phyloP scores from a whole-genome alignment of 2,329 filamentous ascomycete species.

The Clonostachys solani region DNA sequence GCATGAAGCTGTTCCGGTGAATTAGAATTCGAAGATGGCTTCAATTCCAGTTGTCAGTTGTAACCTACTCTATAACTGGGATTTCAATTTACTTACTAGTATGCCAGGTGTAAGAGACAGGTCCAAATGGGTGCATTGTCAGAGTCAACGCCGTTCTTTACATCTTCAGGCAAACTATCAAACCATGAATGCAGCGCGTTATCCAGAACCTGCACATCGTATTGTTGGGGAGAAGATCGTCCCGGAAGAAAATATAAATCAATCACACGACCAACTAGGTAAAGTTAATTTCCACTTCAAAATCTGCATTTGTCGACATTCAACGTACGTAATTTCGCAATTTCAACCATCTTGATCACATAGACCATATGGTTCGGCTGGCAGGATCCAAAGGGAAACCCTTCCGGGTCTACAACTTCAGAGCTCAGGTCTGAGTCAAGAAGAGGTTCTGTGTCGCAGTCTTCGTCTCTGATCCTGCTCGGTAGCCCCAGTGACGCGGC shows the following conservation, averaged over 20 bases:
- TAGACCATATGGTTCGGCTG: slow-evolving; percentile 25
- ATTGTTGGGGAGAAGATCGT: slow-evolving; percentile 15
- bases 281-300: not conserved
- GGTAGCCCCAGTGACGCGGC: slow-evolving; percentile 27
- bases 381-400: slow-evolving; percentile 16
- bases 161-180: slow-evolving; percentile 19
- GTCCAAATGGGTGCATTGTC: slow-evolving; percentile 26
- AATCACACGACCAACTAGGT: slow-evolving; percentile 23
- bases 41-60: too few species aligned
- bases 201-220: slow-evolving; percentile 17
- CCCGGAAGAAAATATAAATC: slow-evolving; percentile 29
- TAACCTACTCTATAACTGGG: not conserved
- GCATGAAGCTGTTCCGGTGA: slow-evolving; percentile 25
- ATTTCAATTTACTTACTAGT: slow-evolving; percentile 17
- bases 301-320: not conserved
- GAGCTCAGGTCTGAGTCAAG: slow-evolving; percentile 21
- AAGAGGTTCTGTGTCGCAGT: slow-evolving; percentile 30
- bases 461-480: slow-evolving; percentile 29
- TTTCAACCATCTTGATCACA: slow-evolving; percentile 30
- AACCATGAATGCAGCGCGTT: slow-evolving; percentile 24
- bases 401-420: slow-evolving; percentile 10
- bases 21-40: slow-evolving; percentile 29
- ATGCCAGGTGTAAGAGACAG: slow-evolving; percentile 28
- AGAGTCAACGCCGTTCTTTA: slow-evolving; percentile 21
- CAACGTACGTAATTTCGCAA: slow-evolving; percentile 20